A percentile compares a stretch with the other conserved stretches of the same genome.
Evolutionary conservation across 176 grass and related monocot genomes (phyloP).

Genomic region (Raddia guianensis): DNA sequence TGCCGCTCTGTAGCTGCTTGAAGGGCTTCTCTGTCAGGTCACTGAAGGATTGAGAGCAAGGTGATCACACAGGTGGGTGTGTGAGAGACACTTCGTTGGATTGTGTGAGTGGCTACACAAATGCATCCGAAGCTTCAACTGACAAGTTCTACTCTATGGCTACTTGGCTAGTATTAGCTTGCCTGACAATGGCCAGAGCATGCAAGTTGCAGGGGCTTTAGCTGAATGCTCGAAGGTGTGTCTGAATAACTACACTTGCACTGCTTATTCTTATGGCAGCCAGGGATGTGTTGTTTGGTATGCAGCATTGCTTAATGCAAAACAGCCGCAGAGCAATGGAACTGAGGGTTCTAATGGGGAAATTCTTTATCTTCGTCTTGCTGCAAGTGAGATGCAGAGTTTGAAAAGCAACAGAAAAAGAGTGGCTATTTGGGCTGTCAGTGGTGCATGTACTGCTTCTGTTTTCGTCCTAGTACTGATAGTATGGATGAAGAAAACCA

Average conservation of each 20-base stretch:
- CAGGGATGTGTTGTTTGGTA: constrained; percentile 45
- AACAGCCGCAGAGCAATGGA: background rate
- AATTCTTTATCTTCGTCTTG: constrained; percentile 42
- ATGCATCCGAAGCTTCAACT: background rate
- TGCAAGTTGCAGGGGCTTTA: background rate
- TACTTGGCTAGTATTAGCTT: background rate
- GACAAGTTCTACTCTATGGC: constrained; percentile 46
- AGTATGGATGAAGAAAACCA: background rate
- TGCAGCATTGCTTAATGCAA: constrained; percentile 23
- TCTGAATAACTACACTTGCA: constrained; percentile 47
- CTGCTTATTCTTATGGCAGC: constrained; percentile 44
- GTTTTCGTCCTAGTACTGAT: background rate
- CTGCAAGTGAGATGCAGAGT: constrained; percentile 39
- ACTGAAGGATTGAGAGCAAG: constrained; percentile 37
- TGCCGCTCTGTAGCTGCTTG: constrained; percentile 38
- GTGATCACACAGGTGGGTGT: constrained; percentile 41
- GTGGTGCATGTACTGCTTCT: background rate
- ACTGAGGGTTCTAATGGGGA: background rate
- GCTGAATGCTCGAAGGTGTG: constrained; percentile 36
- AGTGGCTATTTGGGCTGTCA: background rate
- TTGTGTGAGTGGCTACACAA: constrained; percentile 21
- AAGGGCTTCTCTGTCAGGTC: constrained; percentile 40
- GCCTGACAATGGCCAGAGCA: constrained; percentile 1
- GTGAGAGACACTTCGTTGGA: constrained; percentile 30
- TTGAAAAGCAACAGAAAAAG: constrained; percentile 1